These are phyloP conservation scores for Pseudogymnoascus verrucosus DNA, from an alignment of 2,329 filamentous ascomycete genomes.

Conservation along the genomic window DNA sequence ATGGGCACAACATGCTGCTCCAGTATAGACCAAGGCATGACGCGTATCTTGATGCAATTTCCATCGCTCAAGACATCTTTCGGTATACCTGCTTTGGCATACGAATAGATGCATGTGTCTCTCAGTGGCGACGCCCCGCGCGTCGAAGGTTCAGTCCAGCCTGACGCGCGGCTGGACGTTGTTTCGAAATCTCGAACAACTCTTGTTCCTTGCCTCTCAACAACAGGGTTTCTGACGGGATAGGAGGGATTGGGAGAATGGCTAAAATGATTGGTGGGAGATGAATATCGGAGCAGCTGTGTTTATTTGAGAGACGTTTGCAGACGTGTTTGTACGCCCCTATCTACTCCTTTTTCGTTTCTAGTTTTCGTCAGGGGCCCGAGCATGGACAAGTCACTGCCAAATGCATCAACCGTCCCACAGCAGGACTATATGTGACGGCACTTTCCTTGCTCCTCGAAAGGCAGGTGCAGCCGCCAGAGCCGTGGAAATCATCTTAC, in stretches of 20 bases:
- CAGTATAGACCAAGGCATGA: not conserved
- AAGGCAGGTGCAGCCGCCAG: not conserved
- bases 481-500: constrained; percentile 1
- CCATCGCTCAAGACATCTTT: not conserved
- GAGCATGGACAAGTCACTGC: not conserved
- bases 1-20: not conserved
- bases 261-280: not conserved
- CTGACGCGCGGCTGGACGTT: not conserved
- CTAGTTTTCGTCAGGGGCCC: constrained; percentile 6
- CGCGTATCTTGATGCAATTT: not conserved
- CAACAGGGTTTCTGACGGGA: not conserved
- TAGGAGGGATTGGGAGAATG: not conserved
- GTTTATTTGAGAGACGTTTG: not conserved
- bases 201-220: not conserved
- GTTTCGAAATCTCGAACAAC: not conserved
- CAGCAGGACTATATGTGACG: not conserved
- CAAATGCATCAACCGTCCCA: constrained; percentile 2
- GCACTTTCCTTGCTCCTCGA: not conserved
- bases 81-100: not conserved
- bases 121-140: not conserved
- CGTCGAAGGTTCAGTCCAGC: not conserved
- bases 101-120: not conserved
- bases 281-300: not conserved
- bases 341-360: constrained; percentile 4
- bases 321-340: constrained; percentile 6